Base-by-base conservation (phyloP, 2,329 filamentous ascomycete species). In the Apiospora koreana region DNA sequence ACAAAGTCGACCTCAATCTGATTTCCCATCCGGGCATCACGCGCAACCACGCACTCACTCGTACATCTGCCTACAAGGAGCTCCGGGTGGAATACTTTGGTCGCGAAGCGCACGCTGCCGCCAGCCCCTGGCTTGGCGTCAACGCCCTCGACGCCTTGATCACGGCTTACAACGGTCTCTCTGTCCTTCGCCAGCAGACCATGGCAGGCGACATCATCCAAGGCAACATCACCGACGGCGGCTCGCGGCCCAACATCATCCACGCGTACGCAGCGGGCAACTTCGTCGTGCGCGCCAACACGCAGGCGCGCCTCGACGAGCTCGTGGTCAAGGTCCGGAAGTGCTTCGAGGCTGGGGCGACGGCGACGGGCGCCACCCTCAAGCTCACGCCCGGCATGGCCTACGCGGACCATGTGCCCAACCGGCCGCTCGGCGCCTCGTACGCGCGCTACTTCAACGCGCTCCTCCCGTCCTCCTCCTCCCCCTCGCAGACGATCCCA, bases 91-190 rank as follows among this genome's bases (percentile, higher is more conserved):
- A 85, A 21, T 90, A 87, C 72, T 82, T 83, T 1, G 89, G 88
- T 1, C 83, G 83, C 67, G 85, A 85, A 69, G 87, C 88, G 0
- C 88, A 90, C 72, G 88, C 87, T 0, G 87, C 85, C 0, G 84
- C 84, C 3, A 84, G 81, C n/a, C 88, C 88, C 0, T 90, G 87
- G 87, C 81, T 87, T 6, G 88, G 88, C 0, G 82, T 87, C 73
- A 90, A 91, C 74, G 88, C 88, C 0, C 82, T 90, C 0, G 88
- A 91, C 73, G 88, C 87, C 0, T 75, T 88, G 28, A 80, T 90
- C 2, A 80, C 82, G 0, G 84, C 81, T 0, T 86, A 86, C 73
- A 84, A 83, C 68, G 80, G 80, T 58, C 76, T 90, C 4, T 83
- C 85, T 0, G 81, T 87, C 0, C 80, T 90, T 7, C 83, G 88